Evolutionary conservation across 179 eudicot species (phyloP), one percentile per base, ranked within the genome.

Genomic region (Beta macrorhiza): DNA sequence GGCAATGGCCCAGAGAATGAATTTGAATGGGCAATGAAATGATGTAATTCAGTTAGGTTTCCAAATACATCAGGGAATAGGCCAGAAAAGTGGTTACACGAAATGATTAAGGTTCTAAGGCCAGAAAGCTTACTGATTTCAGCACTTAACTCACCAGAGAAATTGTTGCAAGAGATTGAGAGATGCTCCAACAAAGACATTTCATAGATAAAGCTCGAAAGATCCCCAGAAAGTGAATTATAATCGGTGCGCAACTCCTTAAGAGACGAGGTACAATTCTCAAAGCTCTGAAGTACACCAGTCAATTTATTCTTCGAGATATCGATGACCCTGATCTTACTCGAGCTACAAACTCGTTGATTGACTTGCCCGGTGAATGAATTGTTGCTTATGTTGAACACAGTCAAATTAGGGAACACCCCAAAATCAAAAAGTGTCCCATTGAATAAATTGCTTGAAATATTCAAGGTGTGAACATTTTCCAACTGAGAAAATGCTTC

Each of bases 351-450:
- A 81, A 89, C 80, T 63, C 82, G 74, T 15, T 91, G 83, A 80
- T 81, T 56, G 16, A 93, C 72, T 63, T 80, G 83, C 64, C 99
- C 99, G n/a, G 84, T 19, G 74, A 93, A 88, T 6, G 83, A 85
- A 83, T 95, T 95, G 86, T 87, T 89, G 87, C 98, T 95, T 72
- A 90, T 75, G 63, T 95, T 95, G 85, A 95, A 75, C 5, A 83
- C 93, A 57, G 86, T 82, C 76, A 95, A 83, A 78, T 82, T 80
- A 7, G 93, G 92, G 69, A 91, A 89, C 64, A 68, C 87, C 42
- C 86, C 90, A 52, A 91, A 80, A 64, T 86, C 91, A 59, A 19
- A 16, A 65, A 92, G 82, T 4, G 87, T 86, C 51, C 93, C 98
- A 69, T 84, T 87, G 86, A 92, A 90, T 12, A 58, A 83, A 84